Evolutionary conservation across 176 grass and related monocot species (phyloP).

Genomic region (Bothriochloa decipiens): DNA sequence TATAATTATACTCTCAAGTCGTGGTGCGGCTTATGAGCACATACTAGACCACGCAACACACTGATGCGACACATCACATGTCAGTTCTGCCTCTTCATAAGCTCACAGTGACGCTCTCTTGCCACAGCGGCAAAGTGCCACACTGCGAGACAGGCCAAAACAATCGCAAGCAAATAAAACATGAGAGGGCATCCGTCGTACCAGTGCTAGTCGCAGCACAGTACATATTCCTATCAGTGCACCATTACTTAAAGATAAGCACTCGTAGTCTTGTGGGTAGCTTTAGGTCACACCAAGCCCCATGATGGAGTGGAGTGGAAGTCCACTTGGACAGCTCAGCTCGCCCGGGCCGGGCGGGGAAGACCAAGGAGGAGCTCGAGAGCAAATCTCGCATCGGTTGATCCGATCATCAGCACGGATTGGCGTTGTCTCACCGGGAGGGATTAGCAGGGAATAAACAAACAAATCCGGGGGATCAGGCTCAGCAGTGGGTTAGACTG

Average conservation of each 20-base stretch:
- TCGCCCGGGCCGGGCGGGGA: neutral
- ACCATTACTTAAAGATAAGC: neutral
- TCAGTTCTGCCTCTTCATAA: constrained; percentile 10
- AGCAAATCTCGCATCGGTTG: constrained; percentile 18
- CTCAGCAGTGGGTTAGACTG: constrained; percentile 44
- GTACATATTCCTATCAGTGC: neutral
- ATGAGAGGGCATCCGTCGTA: neutral
- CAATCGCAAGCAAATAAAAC: constrained; percentile 2
- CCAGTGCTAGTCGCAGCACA: neutral
- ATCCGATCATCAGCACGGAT: constrained; percentile 26
- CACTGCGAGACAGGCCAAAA: neutral
- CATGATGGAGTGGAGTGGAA: constrained; percentile 14
- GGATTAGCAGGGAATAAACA: constrained; percentile 28
- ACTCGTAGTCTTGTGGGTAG: neutral
- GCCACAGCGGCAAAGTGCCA: neutral
- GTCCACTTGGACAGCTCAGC: constrained; percentile 58
- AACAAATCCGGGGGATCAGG: neutral
- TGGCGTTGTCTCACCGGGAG: neutral
- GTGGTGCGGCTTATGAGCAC: constrained; percentile 8
- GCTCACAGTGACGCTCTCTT: neutral
- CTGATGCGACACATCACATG: constrained; percentile 15
- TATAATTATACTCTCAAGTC: neutral
- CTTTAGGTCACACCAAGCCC: constrained; percentile 49
- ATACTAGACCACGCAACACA: neutral
- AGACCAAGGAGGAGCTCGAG: too few relatives aligned